Base-by-base conservation (phyloP, 208 protist genomes). In the Crithidia brevicula region DNA sequence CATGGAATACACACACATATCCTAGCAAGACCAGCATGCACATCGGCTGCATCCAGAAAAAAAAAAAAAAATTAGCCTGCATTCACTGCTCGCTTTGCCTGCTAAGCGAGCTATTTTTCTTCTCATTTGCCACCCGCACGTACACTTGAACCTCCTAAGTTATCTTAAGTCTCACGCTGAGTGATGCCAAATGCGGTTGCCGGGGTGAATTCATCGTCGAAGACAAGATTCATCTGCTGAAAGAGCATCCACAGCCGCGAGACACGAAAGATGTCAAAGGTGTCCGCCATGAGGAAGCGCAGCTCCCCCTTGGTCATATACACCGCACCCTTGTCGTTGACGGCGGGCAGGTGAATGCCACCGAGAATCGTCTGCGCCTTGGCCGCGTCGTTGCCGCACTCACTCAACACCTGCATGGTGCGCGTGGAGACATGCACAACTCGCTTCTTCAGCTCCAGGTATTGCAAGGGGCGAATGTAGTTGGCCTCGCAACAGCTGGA, bases 281-380 rank as follows among this genome's bases (percentile, higher is more conserved):
- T 80, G 38, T 85, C 74, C 10, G 71, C 71, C 23, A 78, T 61
- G 42, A 96, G 49, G 68, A 91, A 96, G 33, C 93, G 86, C 50
- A 97, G 72, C 74, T 97, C 93, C 20, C 93, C 93, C 68, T 97
- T 97, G 25, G 93, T 96, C 72, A 97, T 80, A 72, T 91, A 92
- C 25, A 97, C 60, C 3, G 93, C 93, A 11, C 91, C 86, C 10
- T 92, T 79, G 0, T 79, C 83, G 67, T 96, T 92, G 33, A 97
- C 72, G 2, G 65, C 76, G 10, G 93, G 93, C 13, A 64, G 76
- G 51, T 96, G 93, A 62, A 97, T 95, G 49, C 91, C 84, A 22
- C 79, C 72, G 31, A 96, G 70, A 13, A 87, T 79, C 50, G 69
- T 54, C 11, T 83, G 75, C 10, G 92, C 93, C 66, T 89, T 86